phyloP scores from a whole-genome alignment of 192 early-diverging fungal species.

The Rhizophagus prolifer region DNA sequence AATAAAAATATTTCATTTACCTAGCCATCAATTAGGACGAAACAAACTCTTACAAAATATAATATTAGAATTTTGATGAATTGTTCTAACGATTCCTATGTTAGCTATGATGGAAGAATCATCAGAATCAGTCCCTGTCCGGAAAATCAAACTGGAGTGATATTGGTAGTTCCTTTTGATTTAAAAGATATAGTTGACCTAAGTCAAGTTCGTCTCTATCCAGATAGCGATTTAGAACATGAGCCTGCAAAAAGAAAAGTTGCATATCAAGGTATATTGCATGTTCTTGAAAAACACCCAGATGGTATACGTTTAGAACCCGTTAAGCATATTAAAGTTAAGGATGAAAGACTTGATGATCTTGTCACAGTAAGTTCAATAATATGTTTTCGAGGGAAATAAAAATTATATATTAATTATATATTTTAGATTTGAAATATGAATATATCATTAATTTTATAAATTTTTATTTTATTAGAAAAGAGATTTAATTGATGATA shows the following conservation, averaged over 20 bases:
- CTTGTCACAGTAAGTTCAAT: constrained; percentile 54
- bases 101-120: constrained; percentile 40
- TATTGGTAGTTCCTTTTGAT: constrained; percentile 64
- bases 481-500: constrained; percentile 22
- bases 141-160: constrained; percentile 49
- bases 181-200: constrained; percentile 73
- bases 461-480: constrained; percentile 8
- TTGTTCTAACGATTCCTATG: neutral
- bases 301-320: constrained; percentile 87
- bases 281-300: constrained; percentile 70
- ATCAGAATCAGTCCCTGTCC: constrained; percentile 55
- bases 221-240: constrained; percentile 70
- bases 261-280: constrained; percentile 63
- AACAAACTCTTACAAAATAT: neutral
- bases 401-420: too few relatives aligned
- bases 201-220: constrained; percentile 69
- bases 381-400: neutral
- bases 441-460: neutral
- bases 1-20: neutral
- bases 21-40: neutral
- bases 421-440: neutral
- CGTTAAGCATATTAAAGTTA: constrained; percentile 84
- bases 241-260: constrained; percentile 56
- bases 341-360: constrained; percentile 73
- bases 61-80: neutral